A percentile compares a stretch with the other conserved stretches of the same genome.
Evolutionary conservation across 164 flowering plant genomes (phyloP).

Genomic region (Umbilicus rupestris): DNA sequence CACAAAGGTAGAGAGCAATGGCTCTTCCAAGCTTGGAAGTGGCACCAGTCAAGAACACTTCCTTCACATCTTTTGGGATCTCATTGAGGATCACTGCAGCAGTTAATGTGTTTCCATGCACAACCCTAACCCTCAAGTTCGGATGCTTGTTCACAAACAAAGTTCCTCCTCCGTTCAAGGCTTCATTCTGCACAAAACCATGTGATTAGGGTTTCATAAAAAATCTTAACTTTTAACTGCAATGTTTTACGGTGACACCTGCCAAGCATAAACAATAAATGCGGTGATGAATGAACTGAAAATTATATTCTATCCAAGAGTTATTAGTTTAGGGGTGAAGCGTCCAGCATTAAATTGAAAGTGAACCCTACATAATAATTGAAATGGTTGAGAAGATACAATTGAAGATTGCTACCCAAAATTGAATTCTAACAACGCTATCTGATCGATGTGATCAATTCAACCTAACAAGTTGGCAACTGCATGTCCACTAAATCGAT

Average conservation of each 20-base stretch:
- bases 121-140: constrained; percentile 61
- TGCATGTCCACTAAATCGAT: too few relatives aligned
- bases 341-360: not conserved
- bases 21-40: constrained; percentile 97
- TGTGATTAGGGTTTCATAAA: not conserved
- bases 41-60: constrained; percentile 88
- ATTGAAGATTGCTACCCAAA: not conserved
- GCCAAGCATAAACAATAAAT: too few relatives aligned
- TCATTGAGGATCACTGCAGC: constrained; percentile 84
- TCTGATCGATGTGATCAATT: not conserved
- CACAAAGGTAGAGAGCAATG: constrained; percentile 86
- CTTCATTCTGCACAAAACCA: constrained; percentile 54
- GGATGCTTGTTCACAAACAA: constrained; percentile 76
- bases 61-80: constrained; percentile 44
- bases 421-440: not conserved
- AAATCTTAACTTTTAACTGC: not conserved
- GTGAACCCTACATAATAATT: not conserved
- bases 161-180: constrained; percentile 85
- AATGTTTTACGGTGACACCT: too few relatives aligned
- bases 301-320: too few relatives aligned
- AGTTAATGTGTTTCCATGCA: constrained; percentile 89
- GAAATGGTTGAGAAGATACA: constrained; percentile 2
- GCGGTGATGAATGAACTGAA: too few relatives aligned
- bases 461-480: not conserved
- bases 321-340: not conserved